A percentile compares a stretch with the other conserved stretches of the same genome.
Evolutionary conservation across 768 basidiomycete genomes (phyloP).

Genomic region (Candolleomyces eurysporus): DNA sequence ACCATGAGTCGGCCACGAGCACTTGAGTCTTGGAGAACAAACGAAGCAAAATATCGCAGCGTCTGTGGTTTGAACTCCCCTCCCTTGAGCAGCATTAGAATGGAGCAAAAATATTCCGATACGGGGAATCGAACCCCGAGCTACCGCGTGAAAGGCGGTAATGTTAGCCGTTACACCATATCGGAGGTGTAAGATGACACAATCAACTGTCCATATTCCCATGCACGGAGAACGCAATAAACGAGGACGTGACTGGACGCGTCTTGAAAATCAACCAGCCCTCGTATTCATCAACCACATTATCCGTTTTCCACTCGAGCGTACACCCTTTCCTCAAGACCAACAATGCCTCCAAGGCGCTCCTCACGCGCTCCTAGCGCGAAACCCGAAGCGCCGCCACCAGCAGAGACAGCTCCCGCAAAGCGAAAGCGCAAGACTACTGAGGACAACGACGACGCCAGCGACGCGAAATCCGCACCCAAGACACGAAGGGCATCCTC

Average conservation of each 20-base stretch:
- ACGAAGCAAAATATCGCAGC: too few relatives aligned
- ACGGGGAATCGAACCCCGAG: slow-evolving; percentile 35
- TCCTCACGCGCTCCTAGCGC: slow-evolving; percentile 58
- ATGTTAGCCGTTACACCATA: slow-evolving; percentile 62
- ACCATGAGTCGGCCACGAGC: too few relatives aligned
- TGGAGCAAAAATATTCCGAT: slow-evolving; percentile 11
- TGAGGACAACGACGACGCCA: slow-evolving; percentile 47
- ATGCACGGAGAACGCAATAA: neutral
- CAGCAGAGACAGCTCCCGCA: slow-evolving; percentile 23
- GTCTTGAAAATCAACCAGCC: neutral
- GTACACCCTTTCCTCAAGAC: neutral
- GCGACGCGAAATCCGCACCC: slow-evolving; percentile 37
- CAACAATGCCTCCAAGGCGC: slow-evolving; percentile 63
- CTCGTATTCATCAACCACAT: neutral
- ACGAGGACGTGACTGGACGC: neutral
- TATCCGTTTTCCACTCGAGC: neutral
- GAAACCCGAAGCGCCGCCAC: slow-evolving; percentile 33
- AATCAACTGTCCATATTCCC: neutral
- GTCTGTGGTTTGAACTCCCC: too few relatives aligned
- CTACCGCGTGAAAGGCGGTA: slow-evolving; percentile 50
- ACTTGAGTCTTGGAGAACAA: too few relatives aligned
- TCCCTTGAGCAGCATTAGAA: too few relatives aligned
- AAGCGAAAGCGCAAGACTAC: slow-evolving; percentile 59
- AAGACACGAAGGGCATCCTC: slow-evolving; percentile 36
- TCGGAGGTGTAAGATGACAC: slow-evolving; percentile 16